Evolutionary conservation across 1,284 basidiomycete species (phyloP).

Genomic region (Pulveroboletus sp.): DNA sequence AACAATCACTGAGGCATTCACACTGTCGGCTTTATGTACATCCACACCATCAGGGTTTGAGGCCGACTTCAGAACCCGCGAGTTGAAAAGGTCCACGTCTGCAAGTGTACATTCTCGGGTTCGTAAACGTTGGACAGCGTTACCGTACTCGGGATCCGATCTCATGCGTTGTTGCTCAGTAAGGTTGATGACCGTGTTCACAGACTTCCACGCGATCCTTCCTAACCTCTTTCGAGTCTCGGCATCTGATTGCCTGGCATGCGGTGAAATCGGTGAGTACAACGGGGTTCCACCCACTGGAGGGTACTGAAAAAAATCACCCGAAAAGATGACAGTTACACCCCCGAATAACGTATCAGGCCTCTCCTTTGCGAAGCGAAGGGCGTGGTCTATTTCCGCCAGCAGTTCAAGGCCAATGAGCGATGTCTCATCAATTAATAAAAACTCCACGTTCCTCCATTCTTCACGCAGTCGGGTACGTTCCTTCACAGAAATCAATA

Average conservation of each 20-base stretch:
- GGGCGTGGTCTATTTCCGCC: conserved; percentile 15
- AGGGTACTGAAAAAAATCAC: conserved; percentile 19
- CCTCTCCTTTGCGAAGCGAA: conserved; percentile 16
- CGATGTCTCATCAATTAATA: background rate
- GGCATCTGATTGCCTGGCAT: conserved; percentile 2
- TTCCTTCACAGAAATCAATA: background rate
- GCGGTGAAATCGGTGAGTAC: conserved; percentile 20
- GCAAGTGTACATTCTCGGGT: conserved; percentile 20
- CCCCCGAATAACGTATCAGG: conserved; percentile 8
- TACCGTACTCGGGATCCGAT: conserved; percentile 27
- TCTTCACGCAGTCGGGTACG: background rate
- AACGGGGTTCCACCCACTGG: conserved; percentile 26
- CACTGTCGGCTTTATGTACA: background rate
- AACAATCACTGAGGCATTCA: background rate
- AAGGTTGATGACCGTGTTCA: conserved; percentile 25
- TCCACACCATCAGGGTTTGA: too few relatives aligned
- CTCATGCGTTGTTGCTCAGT: conserved; percentile 33
- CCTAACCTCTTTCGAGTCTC: conserved; percentile 8
- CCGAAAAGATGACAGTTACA: conserved; percentile 8
- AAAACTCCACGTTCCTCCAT: conserved; percentile 1
- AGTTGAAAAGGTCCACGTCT: conserved; percentile 32
- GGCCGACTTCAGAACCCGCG: conserved; percentile 17
- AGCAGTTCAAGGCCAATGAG: background rate
- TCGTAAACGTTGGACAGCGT: conserved; percentile 20
- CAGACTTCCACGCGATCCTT: conserved; percentile 28